Evolutionary conservation across 331 rosid species (phyloP).

Genomic region (Acacia pycnantha): DNA sequence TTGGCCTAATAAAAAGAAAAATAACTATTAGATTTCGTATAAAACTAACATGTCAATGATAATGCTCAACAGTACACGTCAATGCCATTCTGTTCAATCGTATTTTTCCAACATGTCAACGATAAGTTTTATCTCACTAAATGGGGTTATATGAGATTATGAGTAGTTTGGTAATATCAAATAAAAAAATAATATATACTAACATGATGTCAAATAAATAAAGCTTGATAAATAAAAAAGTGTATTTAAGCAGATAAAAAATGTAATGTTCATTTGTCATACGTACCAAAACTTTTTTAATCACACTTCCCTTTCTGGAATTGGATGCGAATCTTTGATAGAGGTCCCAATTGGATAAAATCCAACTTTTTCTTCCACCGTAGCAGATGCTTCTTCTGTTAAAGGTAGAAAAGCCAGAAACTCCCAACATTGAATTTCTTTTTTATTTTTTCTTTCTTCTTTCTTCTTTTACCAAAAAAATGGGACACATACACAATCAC

Average conservation of each 20-base stretch:
- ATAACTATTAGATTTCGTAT: neutral
- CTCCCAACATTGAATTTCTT: neutral
- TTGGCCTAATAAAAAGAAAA: neutral
- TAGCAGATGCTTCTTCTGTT: slow-evolving; percentile 52
- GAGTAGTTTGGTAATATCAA: neutral
- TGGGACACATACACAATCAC: neutral
- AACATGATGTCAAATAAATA: neutral
- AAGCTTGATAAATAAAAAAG: neutral
- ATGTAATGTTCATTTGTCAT: neutral
- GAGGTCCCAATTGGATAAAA: slow-evolving; percentile 76
- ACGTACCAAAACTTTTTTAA: neutral
- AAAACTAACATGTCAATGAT: neutral
- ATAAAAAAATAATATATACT: no score
- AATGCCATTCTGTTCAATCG: no score
- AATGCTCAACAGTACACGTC: neutral
- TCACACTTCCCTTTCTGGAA: slow-evolving; percentile 46
- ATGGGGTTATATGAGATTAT: neutral
- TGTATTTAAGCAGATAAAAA: neutral
- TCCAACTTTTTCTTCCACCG: slow-evolving; percentile 52
- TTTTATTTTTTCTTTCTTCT: neutral
- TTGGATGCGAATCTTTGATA: slow-evolving; percentile 57
- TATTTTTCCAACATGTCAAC: neutral
- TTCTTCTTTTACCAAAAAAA: neutral
- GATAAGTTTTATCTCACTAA: neutral
- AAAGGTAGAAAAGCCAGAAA: slow-evolving; percentile 40